A percentile compares a stretch with the other conserved stretches of the same genome.
Conservation (phyloP, 768 basidiomycete genomes). For the Scleroderma bovista region DNA sequence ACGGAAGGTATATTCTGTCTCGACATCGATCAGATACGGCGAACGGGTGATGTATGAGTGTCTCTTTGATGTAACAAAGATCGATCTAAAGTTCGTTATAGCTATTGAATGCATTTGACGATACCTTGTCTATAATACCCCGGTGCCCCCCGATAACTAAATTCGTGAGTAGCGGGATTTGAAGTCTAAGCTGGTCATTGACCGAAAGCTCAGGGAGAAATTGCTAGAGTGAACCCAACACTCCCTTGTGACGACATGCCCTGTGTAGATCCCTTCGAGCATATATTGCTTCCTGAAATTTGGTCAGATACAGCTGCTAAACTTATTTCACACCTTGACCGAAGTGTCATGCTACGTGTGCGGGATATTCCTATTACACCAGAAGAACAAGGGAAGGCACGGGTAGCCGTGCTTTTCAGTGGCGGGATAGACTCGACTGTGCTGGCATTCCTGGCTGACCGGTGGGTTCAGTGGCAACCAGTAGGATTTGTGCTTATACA, state of each 20-base stretch:
- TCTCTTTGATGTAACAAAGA: background rate
- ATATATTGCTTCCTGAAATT: constrained; percentile 17
- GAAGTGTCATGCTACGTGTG: constrained; percentile 65
- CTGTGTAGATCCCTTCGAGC: constrained; percentile 27
- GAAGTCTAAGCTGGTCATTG: too few species aligned
- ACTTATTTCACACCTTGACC: constrained; percentile 50
- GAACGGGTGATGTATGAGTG: constrained; percentile 22
- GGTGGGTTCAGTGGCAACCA: constrained; percentile 34
- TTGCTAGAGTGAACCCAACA: constrained; percentile 39
- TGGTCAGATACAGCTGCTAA: constrained; percentile 40
- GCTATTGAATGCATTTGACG: constrained; percentile 18
- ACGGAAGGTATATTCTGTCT: constrained; percentile 55
- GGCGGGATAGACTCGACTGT: constrained; percentile 94
- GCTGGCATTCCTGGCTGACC: constrained; percentile 74
- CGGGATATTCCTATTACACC: constrained; percentile 57
- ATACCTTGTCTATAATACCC: constrained; percentile 14
- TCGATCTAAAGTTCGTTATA: constrained; percentile 6
- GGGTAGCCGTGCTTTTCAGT: constrained; percentile 86
- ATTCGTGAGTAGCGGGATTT: background rate
- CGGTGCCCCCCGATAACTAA: constrained; percentile 7
- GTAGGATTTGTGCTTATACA: background rate
- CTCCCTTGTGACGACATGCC: constrained; percentile 43
- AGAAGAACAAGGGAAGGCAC: constrained; percentile 34
- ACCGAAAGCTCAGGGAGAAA: constrained; percentile 34
- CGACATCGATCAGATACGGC: constrained; percentile 32